Evolutionary conservation across 345 rosid species (phyloP), one percentile per base, ranked within the genome.

Genomic region (Hypericum perforatum): DNA sequence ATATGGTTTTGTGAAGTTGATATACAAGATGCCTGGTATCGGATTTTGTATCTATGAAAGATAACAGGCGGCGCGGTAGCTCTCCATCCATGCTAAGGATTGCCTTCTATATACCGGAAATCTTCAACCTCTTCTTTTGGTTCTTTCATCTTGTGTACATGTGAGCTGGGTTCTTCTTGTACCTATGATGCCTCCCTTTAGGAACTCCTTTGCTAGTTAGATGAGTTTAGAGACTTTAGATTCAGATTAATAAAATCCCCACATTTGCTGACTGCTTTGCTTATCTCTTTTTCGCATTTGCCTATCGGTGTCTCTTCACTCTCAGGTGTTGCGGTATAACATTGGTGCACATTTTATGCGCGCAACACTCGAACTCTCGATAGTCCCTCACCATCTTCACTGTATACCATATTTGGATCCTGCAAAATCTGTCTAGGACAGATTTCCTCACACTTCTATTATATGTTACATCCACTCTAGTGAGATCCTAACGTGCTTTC

Each of bases 221-320:
- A 62, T 44, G 32, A 65, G 58, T 37, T 40, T 54, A 67, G 52
- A 67, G 52, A 66, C 22, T 36, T 52, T 39, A 15, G 39, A 61
- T 50, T 54, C 32, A 44, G 3, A 41, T 44, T 49, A 42, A 16
- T 52, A 8, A 8, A 37, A 6, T 40, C 11, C 37, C 10, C 9
- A 22, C 13, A 9, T 9, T 13, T 13, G 49, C 49, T 60, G 66
- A n/a, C 48, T 45, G 43, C 39, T 5, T 9, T 56, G 15, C 45
- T 22, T 41, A 56, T 56, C 39, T 43, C 36, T 55, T 40, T 57
- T 32, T 49, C 44, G 7, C 22, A 7, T 7, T 75, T 48, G 46
- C 75, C 9, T 46, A 75, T 6, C 62, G 80, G 63, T 70, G 77
- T 40, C 58, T 82, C 78, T 67, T 76, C 75, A 67, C 70, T n/a